A percentile compares a stretch with the other conserved stretches of the same genome.
Evolutionary conservation across 75 land plant genomes (phyloP).

Genomic region (Cupressus sempervirens): DNA sequence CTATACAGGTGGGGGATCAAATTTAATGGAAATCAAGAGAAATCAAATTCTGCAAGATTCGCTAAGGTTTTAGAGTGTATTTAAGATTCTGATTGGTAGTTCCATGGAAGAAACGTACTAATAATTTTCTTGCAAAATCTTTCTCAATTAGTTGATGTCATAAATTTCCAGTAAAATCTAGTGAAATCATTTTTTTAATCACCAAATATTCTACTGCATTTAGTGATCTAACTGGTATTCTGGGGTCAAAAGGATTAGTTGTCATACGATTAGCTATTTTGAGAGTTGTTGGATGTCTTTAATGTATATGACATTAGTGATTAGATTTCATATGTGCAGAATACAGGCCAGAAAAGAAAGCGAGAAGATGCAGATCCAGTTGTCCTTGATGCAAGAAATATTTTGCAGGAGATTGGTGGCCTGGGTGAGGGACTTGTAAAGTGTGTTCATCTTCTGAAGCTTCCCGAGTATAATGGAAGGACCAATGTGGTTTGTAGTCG

Average conservation of each 20-base stretch:
- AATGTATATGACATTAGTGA: not conserved
- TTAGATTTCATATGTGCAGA: not conserved
- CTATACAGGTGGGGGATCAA: not conserved
- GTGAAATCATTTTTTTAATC: not conserved
- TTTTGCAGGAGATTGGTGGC: slow-evolving; percentile 42
- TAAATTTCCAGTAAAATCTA: not conserved
- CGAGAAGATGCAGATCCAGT: slow-evolving; percentile 23
- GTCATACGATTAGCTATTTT: not conserved
- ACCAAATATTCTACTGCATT: not conserved
- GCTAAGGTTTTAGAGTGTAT: not conserved
- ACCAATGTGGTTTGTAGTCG: not conserved
- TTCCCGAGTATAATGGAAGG: not conserved
- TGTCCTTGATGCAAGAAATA: slow-evolving; percentile 6
- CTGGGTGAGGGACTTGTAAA: slow-evolving; percentile 54
- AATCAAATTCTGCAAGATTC: not conserved
- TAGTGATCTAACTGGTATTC: not conserved
- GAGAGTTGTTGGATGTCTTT: not conserved
- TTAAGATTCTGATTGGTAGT: not conserved
- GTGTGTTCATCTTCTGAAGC: slow-evolving; percentile 31
- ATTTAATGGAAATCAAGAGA: not conserved
- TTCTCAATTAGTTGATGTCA: not conserved
- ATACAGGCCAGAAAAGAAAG: slow-evolving; percentile 27
- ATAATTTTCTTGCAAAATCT: not conserved
- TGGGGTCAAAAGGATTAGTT: not conserved
- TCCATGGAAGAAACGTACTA: not conserved